These are phyloP conservation scores for Eimeria praecox DNA, from an alignment of 169 alveolate species.

Conservation along the genomic window DNA sequence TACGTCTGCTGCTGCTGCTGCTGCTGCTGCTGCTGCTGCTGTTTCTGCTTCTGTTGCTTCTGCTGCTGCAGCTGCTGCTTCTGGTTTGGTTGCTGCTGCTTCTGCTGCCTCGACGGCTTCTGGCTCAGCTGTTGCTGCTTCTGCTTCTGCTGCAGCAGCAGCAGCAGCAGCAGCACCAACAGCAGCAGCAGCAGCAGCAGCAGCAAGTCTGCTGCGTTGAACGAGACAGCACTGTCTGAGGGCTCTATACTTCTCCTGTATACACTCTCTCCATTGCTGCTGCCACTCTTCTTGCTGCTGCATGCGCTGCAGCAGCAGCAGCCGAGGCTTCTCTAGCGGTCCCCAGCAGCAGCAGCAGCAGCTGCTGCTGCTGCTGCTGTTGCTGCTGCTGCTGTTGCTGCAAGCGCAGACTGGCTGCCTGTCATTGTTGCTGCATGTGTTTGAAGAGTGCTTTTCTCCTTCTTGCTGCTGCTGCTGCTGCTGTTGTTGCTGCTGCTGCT, in stretches of 20 bases:
- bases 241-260: constrained; percentile 1
- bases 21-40: background rate
- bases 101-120: no score
- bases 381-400: background rate
- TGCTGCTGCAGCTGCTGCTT: background rate
- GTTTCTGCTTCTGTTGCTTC: constrained; percentile 4
- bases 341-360: background rate
- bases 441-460: no score
- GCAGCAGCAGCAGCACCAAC: no score
- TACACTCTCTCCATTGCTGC: background rate
- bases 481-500: constrained; percentile 18
- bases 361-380: background rate
- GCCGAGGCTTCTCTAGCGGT: background rate
- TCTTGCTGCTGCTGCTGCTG: background rate
- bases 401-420: no score
- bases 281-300: background rate
- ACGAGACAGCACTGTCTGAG: constrained; percentile 10
- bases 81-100: background rate
- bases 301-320: constrained; percentile 41
- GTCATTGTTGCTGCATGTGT: background rate
- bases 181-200: no score
- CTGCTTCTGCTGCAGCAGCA: no score
- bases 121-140: background rate
- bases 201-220: background rate
- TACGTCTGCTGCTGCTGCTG: constrained; percentile 12